A percentile compares a stretch with the other conserved stretches of the same genome.
Evolutionary conservation across 2,329 filamentous ascomycete genomes (phyloP).

Genomic region (Fonsecaea erecta): DNA sequence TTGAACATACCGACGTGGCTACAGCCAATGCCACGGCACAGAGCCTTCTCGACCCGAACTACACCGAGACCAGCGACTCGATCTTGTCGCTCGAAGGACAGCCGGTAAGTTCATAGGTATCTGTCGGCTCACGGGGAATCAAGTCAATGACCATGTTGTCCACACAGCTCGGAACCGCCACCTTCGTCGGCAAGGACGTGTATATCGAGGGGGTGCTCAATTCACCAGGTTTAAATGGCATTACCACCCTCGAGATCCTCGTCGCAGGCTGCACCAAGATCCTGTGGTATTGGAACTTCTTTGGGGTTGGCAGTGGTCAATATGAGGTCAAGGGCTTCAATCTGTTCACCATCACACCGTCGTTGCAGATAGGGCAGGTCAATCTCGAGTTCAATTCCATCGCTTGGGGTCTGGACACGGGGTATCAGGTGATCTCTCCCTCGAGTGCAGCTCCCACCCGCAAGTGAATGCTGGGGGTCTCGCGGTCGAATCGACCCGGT

Average conservation of each 20-base stretch:
- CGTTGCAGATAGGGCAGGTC: constrained; percentile 21
- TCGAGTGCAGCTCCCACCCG: background rate
- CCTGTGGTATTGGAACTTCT: constrained; percentile 34
- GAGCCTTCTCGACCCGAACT: constrained; percentile 30
- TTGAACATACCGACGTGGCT: constrained; percentile 21
- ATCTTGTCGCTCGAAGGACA: constrained; percentile 34
- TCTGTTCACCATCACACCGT: constrained; percentile 27
- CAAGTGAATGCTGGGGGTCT: constrained; percentile 4
- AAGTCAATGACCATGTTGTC: background rate
- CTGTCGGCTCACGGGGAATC: background rate
- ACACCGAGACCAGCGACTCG: constrained; percentile 34
- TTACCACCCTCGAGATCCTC: constrained; percentile 33
- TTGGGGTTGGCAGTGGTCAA: constrained; percentile 27
- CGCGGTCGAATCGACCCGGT: background rate
- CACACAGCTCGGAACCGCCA: constrained; percentile 29
- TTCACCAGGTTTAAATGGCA: constrained; percentile 26
- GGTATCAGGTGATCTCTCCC: constrained; percentile 32
- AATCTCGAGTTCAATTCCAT: constrained; percentile 35
- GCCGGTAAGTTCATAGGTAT: constrained; percentile 21
- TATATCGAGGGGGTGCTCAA: constrained; percentile 33
- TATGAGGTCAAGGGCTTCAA: constrained; percentile 36
- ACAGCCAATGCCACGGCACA: constrained; percentile 35
- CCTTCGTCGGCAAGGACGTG: constrained; percentile 30
- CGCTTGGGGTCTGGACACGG: constrained; percentile 33
- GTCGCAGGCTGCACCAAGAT: constrained; percentile 31